Base-by-base conservation (phyloP, 2,329 filamentous ascomycete species). In the Nemania bipapillata region DNA sequence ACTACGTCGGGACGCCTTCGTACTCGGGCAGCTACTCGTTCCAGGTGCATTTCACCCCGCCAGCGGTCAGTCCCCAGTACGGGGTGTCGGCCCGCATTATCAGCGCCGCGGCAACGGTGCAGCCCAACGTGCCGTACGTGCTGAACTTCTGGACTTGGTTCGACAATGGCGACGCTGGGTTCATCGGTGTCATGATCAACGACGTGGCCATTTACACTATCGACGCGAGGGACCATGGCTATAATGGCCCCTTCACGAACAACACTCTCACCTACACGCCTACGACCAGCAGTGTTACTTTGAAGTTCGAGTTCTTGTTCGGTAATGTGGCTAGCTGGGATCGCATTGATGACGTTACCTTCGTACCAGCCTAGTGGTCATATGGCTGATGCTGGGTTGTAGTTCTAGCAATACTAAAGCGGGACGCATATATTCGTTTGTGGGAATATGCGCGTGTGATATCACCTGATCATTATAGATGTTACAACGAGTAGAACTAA, bases 111-210 rank as follows among this genome's bases (percentile, higher is more conserved):
- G 52, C 72, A 9, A 15, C 42, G n/a, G 72, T 68, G 24, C 26
- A 30, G 15, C 57, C 55, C 12, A 59, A 62, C 28, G 45, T 45
- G 28, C 58, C 64, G 2, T 65, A 69, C 32, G 58, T 50, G 35
- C 47, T 74, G 24, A 59, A 4, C 9, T 74, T 73, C 63, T 65
- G 65, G 64, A 58, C 66, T 7, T 68, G 61, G 24, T 74, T 74
- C 54, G 67, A 63, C 56, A 61, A 66, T 30, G n/a, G 6, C 4
- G 26, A 32, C 22, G 65, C 59, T 20, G 69, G 70, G n/a, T 71
- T 72, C 63, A 64, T 72, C n/a, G 72, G 72, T 6, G 57, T 74
- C 35, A 56, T 52, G 66, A 26, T 74, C 60, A 72, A 74, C n/a
- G 53, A 66, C 24, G 42, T 42, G 15, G 54, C 69, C 4, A 0